A percentile compares a stretch with the other conserved stretches of the same genome.
Conservation (phyloP, 2,329 filamentous ascomycete genomes). For the Microascus cirrosus region DNA sequence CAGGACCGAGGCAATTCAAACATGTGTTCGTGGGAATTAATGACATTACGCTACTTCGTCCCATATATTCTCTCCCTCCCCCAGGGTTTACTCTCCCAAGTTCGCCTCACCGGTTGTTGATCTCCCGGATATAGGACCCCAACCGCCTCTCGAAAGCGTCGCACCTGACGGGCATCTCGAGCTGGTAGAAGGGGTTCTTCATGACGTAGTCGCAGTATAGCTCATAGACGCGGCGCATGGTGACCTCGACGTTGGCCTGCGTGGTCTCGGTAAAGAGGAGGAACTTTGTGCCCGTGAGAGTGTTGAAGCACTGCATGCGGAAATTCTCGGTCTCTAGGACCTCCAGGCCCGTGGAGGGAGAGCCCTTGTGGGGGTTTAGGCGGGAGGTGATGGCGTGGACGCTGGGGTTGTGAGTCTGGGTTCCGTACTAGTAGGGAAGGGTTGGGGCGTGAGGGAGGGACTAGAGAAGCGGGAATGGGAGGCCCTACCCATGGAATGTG, state of each 20-base stretch:
- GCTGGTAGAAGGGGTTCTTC: conserved; percentile 98
- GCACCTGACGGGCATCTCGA: conserved; percentile 94
- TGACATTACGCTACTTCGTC: not conserved
- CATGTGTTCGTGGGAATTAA: not conserved
- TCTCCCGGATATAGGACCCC: conserved; percentile 65
- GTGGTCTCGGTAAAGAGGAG: conserved; percentile 85
- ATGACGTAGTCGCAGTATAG: conserved; percentile 95
- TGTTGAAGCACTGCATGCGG: conserved; percentile 91
- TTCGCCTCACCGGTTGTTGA: conserved; percentile 43
- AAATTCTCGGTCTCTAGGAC: conserved; percentile 92
- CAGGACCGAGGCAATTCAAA: not conserved
- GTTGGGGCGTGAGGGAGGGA: not conserved
- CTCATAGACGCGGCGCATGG: conserved; percentile 81
- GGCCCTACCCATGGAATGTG: conserved; percentile 76
- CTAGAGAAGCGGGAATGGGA: conserved; percentile 18
- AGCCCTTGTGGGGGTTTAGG: conserved; percentile 42
- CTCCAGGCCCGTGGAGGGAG: conserved; percentile 67
- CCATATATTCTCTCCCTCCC: not conserved
- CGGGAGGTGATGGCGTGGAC: conserved; percentile 60
- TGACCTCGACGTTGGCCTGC: conserved; percentile 76
- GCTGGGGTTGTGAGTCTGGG: conserved; percentile 22
- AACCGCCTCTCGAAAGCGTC: conserved; percentile 89
- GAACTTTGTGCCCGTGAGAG: conserved; percentile 90
- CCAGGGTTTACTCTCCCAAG: not conserved
- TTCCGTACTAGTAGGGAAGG: conserved; percentile 3